A percentile compares a stretch with the other conserved stretches of the same genome.
These are phyloP conservation scores for Rhynchosporium graminicola DNA, from an alignment of 2,329 filamentous ascomycete genomes.

Conservation along the genomic window DNA sequence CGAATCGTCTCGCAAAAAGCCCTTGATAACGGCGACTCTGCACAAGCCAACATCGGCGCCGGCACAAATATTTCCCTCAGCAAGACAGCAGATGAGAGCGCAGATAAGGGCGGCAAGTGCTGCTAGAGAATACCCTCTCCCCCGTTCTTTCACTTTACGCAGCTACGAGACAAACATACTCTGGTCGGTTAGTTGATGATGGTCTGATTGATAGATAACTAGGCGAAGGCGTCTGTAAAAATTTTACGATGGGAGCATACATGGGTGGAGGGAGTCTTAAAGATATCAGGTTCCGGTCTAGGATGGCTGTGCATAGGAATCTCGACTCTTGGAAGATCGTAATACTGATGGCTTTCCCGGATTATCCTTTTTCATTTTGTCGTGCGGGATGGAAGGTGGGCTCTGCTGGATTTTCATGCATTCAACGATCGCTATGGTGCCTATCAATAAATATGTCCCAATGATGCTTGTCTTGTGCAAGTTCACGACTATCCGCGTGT, in stretches of 20 bases:
- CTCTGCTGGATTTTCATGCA: conserved; percentile 30
- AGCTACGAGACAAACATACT: conserved; percentile 32
- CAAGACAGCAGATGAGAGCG: conserved; percentile 75
- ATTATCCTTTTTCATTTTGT: conserved; percentile 26
- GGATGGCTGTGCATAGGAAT: conserved; percentile 15
- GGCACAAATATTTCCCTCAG: conserved; percentile 84
- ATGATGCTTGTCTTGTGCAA: conserved; percentile 18
- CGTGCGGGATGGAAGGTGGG: conserved; percentile 25
- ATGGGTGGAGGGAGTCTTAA: conserved; percentile 27
- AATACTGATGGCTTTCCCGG: conserved; percentile 19
- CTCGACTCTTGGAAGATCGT: conserved; percentile 6
- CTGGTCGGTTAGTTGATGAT: conserved; percentile 25
- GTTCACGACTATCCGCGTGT: background rate
- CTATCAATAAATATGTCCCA: conserved; percentile 29
- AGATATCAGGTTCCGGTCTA: conserved; percentile 18
- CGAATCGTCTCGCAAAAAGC: conserved; percentile 98
- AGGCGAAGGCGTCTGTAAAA: conserved; percentile 37
- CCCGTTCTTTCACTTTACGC: conserved; percentile 24
- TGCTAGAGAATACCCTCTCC: conserved; percentile 51
- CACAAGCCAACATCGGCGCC: conserved; percentile 76
- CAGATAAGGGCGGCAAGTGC: conserved; percentile 79
- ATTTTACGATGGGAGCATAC: conserved; percentile 35
- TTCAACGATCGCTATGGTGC: conserved; percentile 33
- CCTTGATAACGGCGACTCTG: conserved; percentile 82
- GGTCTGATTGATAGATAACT: conserved; percentile 30